These are phyloP conservation scores for Phytophthora tubulina DNA, from an alignment of 352 stramenopile species.

Conservation along the genomic window DNA sequence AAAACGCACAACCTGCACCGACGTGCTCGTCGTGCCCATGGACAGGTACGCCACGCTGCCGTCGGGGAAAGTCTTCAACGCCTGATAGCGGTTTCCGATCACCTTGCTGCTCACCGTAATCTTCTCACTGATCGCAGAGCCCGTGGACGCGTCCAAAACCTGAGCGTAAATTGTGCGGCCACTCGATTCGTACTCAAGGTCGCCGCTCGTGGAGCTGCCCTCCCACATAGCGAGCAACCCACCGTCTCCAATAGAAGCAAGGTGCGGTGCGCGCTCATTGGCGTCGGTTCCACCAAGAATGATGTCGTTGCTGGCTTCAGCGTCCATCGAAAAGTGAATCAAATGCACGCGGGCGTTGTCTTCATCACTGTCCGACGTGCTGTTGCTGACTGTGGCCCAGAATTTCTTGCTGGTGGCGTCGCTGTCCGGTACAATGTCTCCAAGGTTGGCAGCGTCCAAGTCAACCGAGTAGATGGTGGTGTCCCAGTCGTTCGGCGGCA, in stretches of 20 bases:
- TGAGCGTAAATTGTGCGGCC: conserved; percentile 58
- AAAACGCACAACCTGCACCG: conserved; percentile 59
- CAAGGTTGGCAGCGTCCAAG: conserved; percentile 54
- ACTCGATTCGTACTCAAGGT: conserved; percentile 33
- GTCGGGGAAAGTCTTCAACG: conserved; percentile 59
- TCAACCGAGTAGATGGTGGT: conserved; percentile 68
- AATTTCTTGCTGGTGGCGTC: conserved; percentile 41
- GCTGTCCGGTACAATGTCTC: conserved; percentile 57
- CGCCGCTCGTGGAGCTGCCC: conserved; percentile 46
- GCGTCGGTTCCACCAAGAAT: conserved; percentile 48
- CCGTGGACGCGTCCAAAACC: conserved; percentile 50
- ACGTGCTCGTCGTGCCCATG: conserved; percentile 48
- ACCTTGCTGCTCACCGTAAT: conserved; percentile 49
- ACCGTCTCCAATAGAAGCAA: conserved; percentile 50
- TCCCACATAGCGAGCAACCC: conserved; percentile 61
- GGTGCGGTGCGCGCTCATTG: conserved; percentile 64
- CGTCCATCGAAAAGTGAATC: conserved; percentile 62
- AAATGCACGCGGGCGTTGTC: conserved; percentile 60
- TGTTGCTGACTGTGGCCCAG: conserved; percentile 69
- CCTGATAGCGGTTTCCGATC: conserved; percentile 70
- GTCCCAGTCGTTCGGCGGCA: conserved; percentile 54
- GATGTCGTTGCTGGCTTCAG: conserved; percentile 58
- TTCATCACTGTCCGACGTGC: conserved; percentile 17
- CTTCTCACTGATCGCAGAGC: conserved; percentile 1
- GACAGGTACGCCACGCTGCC: conserved; percentile 62